Percentiles rank a stretch among this genome's conserved stretches.
Evolutionary conservation across 2,329 filamentous ascomycete species (phyloP).

Genomic region (Verticillium klebahnii): DNA sequence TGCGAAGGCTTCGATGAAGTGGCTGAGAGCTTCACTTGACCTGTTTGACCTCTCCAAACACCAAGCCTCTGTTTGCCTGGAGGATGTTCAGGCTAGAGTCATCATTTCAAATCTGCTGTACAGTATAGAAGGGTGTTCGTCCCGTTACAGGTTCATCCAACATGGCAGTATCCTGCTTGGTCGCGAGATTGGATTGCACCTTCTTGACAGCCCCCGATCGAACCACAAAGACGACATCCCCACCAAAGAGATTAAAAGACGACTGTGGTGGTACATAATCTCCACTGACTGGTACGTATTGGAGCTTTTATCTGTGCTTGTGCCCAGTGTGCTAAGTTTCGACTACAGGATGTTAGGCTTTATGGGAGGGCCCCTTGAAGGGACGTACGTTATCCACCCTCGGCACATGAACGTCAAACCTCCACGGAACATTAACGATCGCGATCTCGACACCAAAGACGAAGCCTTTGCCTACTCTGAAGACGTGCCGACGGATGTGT

Average conservation of each 20-base stretch:
- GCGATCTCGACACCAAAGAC: slow-evolving; percentile 24
- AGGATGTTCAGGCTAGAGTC: slow-evolving; percentile 30
- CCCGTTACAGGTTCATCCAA: slow-evolving; percentile 24
- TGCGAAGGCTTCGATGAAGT: slow-evolving; percentile 13
- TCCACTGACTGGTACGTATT: slow-evolving; percentile 32
- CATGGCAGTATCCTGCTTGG: slow-evolving; percentile 21
- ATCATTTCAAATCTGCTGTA: slow-evolving; percentile 32
- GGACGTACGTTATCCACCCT: slow-evolving; percentile 30
- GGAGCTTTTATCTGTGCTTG: no score
- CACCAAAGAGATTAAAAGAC: slow-evolving; percentile 30
- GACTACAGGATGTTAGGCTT: slow-evolving; percentile 28
- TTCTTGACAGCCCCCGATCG: slow-evolving; percentile 28
- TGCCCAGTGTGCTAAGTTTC: no score
- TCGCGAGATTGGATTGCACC: slow-evolving; percentile 31
- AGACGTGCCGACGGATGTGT: slow-evolving; percentile 27
- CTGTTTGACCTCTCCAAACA: slow-evolving; percentile 29
- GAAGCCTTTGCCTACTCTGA: slow-evolving; percentile 23
- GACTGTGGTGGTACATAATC: slow-evolving; percentile 40
- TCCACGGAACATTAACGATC: slow-evolving; percentile 33
- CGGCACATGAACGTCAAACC: slow-evolving; percentile 32
- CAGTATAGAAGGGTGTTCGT: slow-evolving; percentile 31
- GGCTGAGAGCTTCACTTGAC: slow-evolving; percentile 28
- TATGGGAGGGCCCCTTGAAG: slow-evolving; percentile 28
- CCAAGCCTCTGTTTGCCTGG: slow-evolving; percentile 21
- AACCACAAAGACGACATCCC: slow-evolving; percentile 16